These are phyloP conservation scores for Aspergillus homomorphus DNA, from an alignment of 495 filamentous ascomycete species.

Conservation along the genomic window DNA sequence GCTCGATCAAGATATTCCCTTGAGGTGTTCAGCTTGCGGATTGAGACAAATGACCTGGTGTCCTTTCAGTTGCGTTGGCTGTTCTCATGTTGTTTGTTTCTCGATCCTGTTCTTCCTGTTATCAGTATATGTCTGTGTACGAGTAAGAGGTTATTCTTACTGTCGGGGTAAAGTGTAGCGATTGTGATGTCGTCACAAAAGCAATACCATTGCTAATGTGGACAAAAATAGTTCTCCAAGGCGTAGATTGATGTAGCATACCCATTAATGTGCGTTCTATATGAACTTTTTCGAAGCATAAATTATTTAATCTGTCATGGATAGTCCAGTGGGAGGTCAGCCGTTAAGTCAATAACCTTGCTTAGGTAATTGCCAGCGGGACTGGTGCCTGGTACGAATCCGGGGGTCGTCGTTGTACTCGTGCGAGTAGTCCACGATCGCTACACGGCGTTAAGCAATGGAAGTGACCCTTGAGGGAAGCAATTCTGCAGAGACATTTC, in stretches of 20 bases:
- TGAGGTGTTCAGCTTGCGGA: neutral
- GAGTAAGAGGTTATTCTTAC: neutral
- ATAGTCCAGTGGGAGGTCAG: constrained; percentile 47
- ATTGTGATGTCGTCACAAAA: neutral
- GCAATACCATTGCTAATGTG: neutral
- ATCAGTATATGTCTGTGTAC: neutral
- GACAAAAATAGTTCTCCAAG: neutral
- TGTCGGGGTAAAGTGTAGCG: neutral
- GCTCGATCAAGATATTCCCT: neutral
- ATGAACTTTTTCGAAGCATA: neutral
- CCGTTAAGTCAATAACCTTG: constrained; percentile 42
- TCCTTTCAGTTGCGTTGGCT: neutral
- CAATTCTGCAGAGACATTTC: constrained; percentile 62
- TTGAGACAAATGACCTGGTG: neutral
- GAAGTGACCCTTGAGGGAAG: constrained; percentile 61
- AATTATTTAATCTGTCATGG: constrained; percentile 42
- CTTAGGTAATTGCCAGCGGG: constrained; percentile 42
- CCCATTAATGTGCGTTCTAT: neutral
- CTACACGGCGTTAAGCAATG: constrained; percentile 59
- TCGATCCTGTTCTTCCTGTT: neutral
- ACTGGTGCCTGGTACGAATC: constrained; percentile 61
- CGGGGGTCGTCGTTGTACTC: constrained; percentile 56
- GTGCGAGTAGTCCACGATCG: constrained; percentile 58
- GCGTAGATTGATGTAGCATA: neutral
- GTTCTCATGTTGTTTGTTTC: neutral